Base-by-base conservation (phyloP, 2,329 filamentous ascomycete genomes). In the Talaromyces sp. region DNA sequence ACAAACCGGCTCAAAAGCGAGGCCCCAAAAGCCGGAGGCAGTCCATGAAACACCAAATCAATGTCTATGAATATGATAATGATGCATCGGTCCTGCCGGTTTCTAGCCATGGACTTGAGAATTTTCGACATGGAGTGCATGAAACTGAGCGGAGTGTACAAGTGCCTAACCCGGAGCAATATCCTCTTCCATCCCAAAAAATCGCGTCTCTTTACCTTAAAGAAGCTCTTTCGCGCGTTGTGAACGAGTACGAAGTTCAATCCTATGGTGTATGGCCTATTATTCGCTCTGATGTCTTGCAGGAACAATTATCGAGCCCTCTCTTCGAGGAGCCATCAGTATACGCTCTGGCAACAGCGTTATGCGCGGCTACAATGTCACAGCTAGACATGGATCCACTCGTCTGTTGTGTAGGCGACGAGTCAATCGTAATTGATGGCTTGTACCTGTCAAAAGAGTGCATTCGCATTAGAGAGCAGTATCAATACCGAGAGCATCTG, bases 211-310 rank as follows among this genome's bases (percentile, higher is more conserved):
- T 25, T 37, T 16, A 37, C 2, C 33, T 59, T 9, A 44, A 58
- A 21, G n/a, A 52, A 4, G 48, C 63, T 0, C 58, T 73, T 18
- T 61, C 48, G 0, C 62, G 44, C 0, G 67, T 72, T 5, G 60
- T 73, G 16, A 63, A 56, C 9, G 59, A 67, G 5, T 73, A 72
- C 21, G 66, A 67, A 55, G 62, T 65, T 18, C 60, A 66, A 12
- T 73, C 71, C 3, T 72, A 71, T 37, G 67, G 66, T 40, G 71
- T 73, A 7, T 73, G 71, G 71, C 71, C 71, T 5, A 66, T 73
- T 2, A 58, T 73, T 16, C 63, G 71, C 35, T 64, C 65, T 8
- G 59, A 70, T 14, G 58, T 33, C 11, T 61, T 73, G 0, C 16
- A 71, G 3, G 33, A 62, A 25, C n/a, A 31, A 60, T 8, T 64